Conservation (phyloP, 2,329 filamentous ascomycete species). For the Monosporascus sp. region DNA sequence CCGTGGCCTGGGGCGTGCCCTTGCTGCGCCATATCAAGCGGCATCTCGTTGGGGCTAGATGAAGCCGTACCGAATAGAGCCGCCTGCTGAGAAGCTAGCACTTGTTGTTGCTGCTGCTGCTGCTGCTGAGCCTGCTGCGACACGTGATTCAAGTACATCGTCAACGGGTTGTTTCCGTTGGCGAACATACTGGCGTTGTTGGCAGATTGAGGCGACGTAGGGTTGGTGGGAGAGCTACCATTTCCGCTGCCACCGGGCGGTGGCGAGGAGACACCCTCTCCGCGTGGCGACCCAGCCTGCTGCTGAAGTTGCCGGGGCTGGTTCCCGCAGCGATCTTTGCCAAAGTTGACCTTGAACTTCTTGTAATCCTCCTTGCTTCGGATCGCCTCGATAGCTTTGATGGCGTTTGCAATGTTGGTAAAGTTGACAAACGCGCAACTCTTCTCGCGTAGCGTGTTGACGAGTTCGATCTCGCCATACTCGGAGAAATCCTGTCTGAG, state of each 20-base stretch:
- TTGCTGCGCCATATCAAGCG: conserved; percentile 55
- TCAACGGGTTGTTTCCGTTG: conserved; percentile 80
- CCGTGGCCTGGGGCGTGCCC: conserved; percentile 59
- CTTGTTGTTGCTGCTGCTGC: conserved; percentile 69
- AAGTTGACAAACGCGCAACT: conserved; percentile 99
- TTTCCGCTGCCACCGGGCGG: conserved; percentile 57
- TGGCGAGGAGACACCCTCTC: conserved; percentile 55
- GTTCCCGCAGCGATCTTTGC: conserved; percentile 97
- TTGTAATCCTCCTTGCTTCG: conserved; percentile 94
- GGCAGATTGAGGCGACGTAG: conserved; percentile 51
- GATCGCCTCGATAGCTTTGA: conserved; percentile 97
- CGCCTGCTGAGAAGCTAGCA: conserved; percentile 70
- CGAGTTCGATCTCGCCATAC: conserved; percentile 94
- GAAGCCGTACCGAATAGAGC: conserved; percentile 73
- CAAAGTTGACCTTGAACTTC: conserved; percentile 99
- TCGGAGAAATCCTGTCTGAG: conserved; percentile 95
- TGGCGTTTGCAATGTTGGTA: conserved; percentile 98
- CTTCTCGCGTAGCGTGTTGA: conserved; percentile 96
- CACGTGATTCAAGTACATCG: conserved; percentile 86
- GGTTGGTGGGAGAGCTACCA: conserved; percentile 51
- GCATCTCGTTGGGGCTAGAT: conserved; percentile 52
- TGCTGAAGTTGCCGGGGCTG: conserved; percentile 80
- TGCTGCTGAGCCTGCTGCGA: conserved; percentile 68
- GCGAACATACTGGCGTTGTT: conserved; percentile 66
- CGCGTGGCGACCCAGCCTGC: conserved; percentile 62